Percentiles rank a stretch among this genome's conserved stretches.
phyloP scores from a whole-genome alignment of 2,329 filamentous ascomycete genomes.

The Ophiostoma sp. region DNA sequence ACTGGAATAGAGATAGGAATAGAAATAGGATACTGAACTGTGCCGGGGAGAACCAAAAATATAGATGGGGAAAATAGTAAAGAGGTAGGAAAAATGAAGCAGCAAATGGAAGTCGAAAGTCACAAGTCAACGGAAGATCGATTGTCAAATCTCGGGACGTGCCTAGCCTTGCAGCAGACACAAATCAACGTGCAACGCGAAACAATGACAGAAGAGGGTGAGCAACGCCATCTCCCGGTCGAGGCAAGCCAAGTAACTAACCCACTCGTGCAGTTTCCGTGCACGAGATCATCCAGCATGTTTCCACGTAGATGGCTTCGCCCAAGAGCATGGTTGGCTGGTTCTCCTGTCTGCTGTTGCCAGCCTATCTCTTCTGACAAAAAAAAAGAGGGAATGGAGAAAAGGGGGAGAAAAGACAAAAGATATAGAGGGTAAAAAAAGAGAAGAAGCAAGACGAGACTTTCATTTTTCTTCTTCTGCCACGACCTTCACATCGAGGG shows the following conservation, averaged over 20 bases:
- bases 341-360: neutral
- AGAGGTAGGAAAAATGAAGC: neutral
- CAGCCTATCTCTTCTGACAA: neutral
- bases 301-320: neutral
- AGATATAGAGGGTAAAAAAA: neutral
- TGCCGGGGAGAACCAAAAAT: conserved; percentile 1
- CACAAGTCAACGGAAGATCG: neutral
- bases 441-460: neutral
- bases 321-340: neutral
- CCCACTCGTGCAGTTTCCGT: conserved; percentile 5
- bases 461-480: conserved; percentile 5
- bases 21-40: neutral
- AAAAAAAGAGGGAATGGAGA: neutral
- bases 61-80: neutral
- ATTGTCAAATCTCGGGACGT: neutral
- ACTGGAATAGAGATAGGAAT: neutral
- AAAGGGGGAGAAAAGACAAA: neutral
- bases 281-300: neutral
- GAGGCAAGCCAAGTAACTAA: neutral
- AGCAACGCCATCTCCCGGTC: neutral
- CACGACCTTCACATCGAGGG: neutral
- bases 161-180: neutral
- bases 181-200: neutral
- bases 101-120: neutral
- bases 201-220: neutral